Percentiles rank a stretch among this genome's conserved stretches.
Conservation (phyloP, 495 filamentous ascomycete genomes). For the Penicillium pancosmium region DNA sequence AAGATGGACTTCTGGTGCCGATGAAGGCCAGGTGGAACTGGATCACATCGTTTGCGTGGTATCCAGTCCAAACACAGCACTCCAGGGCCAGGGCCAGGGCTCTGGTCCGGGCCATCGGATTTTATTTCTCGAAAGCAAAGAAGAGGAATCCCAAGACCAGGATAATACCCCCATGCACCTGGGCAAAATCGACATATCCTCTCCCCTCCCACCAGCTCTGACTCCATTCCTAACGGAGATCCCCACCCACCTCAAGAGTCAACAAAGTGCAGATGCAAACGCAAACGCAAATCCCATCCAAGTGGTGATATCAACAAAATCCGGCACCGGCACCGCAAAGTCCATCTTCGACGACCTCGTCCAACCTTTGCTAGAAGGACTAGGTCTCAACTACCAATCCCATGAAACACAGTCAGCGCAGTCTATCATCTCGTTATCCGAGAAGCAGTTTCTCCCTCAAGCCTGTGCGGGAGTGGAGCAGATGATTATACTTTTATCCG, state of each 20-base stretch:
- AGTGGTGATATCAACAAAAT: conserved; percentile 72
- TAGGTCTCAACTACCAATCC: conserved; percentile 51
- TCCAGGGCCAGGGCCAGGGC: background rate
- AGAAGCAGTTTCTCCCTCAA: too few relatives aligned
- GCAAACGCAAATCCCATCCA: conserved; percentile 41
- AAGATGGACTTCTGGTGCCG: background rate
- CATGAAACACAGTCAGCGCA: conserved; percentile 60
- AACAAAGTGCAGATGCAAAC: too few relatives aligned
- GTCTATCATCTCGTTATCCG: background rate
- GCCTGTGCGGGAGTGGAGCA: conserved; percentile 23
- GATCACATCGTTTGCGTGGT: conserved; percentile 35
- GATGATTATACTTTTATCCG: conserved; percentile 76
- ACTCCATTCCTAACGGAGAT: conserved; percentile 24
- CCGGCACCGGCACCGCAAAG: conserved; percentile 66
- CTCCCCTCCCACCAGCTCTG: conserved; percentile 16
- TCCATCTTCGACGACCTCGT: conserved; percentile 59
- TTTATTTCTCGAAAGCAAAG: background rate
- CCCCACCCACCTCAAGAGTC: conserved; percentile 28
- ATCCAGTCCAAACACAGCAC: background rate
- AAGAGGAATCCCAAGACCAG: background rate
- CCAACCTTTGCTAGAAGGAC: conserved; percentile 54
- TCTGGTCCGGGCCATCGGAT: background rate
- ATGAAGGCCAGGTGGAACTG: background rate
- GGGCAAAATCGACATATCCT: background rate
- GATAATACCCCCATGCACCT: too few relatives aligned